phyloP scores from a whole-genome alignment of 208 protist genomes.

The Leishmania martiniquensis region DNA sequence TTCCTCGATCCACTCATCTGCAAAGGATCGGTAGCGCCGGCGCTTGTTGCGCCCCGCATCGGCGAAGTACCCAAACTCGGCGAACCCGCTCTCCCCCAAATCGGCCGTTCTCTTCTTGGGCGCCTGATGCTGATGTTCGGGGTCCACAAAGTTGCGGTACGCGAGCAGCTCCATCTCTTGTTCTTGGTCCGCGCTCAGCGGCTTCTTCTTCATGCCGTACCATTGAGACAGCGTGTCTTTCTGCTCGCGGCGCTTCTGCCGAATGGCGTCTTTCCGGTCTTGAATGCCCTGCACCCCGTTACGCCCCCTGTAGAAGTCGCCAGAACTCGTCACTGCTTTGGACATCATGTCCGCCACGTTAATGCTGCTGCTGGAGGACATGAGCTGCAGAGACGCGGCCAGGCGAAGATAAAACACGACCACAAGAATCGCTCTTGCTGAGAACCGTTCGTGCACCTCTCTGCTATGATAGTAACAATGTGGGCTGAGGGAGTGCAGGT shows the following conservation, averaged over 20 bases:
- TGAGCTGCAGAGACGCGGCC: background rate
- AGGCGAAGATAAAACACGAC: background rate
- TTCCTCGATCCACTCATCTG: conserved; percentile 90
- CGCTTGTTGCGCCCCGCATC: conserved; percentile 80
- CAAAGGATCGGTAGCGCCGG: conserved; percentile 82
- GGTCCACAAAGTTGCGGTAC: conserved; percentile 90
- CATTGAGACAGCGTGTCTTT: conserved; percentile 85
- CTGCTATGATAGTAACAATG: background rate
- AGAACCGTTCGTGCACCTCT: background rate
- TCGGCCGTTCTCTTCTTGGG: conserved; percentile 72
- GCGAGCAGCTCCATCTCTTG: conserved; percentile 87
- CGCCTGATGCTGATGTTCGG: conserved; percentile 73
- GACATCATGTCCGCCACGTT: conserved; percentile 78
- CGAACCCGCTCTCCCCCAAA: conserved; percentile 59
- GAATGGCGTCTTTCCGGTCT: conserved; percentile 74
- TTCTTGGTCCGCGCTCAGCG: conserved; percentile 54
- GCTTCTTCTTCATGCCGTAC: conserved; percentile 84
- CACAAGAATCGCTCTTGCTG: background rate
- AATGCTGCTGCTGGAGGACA: conserved; percentile 6
- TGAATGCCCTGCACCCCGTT: conserved; percentile 73
- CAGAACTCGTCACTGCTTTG: conserved; percentile 79
- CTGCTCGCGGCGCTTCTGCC: conserved; percentile 62
- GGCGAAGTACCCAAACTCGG: conserved; percentile 88
- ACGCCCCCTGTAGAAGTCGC: conserved; percentile 61
- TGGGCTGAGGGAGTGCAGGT: background rate